Base-by-base conservation (phyloP, 202 grass and related monocot genomes). In the Elaeis oleifera region DNA sequence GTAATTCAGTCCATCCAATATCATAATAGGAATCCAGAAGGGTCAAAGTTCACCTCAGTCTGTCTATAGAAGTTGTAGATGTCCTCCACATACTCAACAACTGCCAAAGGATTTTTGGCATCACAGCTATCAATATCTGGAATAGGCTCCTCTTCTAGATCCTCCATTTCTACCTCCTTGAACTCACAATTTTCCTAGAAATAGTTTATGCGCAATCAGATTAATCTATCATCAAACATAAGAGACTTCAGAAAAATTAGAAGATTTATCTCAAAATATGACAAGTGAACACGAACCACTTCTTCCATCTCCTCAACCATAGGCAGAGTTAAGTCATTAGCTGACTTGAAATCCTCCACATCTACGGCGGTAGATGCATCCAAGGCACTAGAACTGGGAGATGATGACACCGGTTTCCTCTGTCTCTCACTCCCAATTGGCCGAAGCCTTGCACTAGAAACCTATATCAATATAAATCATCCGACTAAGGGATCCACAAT, bases 61-160 rank as follows among this genome's bases (percentile, higher is more conserved):
- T 53, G 79, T 53, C 90, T 76, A 60, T 82, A 90, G 50, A 84
- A 81, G 19, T 71, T 61, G 44, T 90, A 85, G 65, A 95, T 86
- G 59, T 95, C 36, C 9, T 13, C 36, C 36, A 44, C 36, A 44
- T 44, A 44, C 11, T 44, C 36, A 13, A 44, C 36, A 14, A 44
- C 36, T 44, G 36, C 36, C 36, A 44, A 44, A 13, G 36, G 36
- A 44, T 44, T 44, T 44, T 44, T 44, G 2, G 8, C 8, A 11
- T 44, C 36, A 44, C 36, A 13, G 36, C 9, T 44, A 6, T 44
- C 36, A 13, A 39, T 44, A 13, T 44, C 36, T 44, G 49, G 26
- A 16, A 55, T 20, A 1, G 15, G 16, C 9, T 73, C 19, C 16
- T 54, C 27, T 15, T 55, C 26, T 54, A 54, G 18, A 63, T 73